Percentiles rank a stretch among this genome's conserved stretches.
Conservation (phyloP, 2,329 filamentous ascomycete genomes). For the Arachnomyces sp. region DNA sequence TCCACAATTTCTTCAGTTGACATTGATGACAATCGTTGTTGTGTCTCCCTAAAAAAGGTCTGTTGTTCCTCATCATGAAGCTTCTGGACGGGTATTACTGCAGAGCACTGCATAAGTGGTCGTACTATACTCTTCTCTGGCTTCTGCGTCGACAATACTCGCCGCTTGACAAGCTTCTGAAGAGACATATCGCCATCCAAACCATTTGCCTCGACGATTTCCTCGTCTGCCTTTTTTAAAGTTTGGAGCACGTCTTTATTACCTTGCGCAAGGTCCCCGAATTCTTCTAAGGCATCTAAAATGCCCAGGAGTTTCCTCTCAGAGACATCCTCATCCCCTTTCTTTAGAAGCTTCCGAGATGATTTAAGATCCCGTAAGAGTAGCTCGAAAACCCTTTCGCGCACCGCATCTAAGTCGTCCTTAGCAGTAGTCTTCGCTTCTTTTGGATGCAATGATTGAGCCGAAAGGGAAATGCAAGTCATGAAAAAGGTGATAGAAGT, state of each 20-base stretch:
- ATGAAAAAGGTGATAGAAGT: conserved; percentile 32
- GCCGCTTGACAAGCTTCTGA: conserved; percentile 25
- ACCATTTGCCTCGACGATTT: conserved; percentile 25
- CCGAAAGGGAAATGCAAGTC: conserved; percentile 26
- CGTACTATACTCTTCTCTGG: conserved; percentile 5
- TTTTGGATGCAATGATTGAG: conserved; percentile 26
- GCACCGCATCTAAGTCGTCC: conserved; percentile 25
- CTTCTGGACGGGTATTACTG: conserved; percentile 28
- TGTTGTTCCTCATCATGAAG: conserved; percentile 33
- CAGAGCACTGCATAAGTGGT: conserved; percentile 18
- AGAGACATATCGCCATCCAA: conserved; percentile 23
- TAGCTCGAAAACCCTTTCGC: conserved; percentile 26
- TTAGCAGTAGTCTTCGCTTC: conserved; percentile 23
- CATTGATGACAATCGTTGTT: conserved; percentile 28
- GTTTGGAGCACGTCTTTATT: conserved; percentile 29
- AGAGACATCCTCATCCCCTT: conserved; percentile 21
- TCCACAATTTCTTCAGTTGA: conserved; percentile 21
- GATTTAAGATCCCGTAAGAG: conserved; percentile 29
- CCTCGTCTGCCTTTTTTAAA: conserved; percentile 27
- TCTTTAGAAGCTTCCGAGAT: conserved; percentile 27
- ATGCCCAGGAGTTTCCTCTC: conserved; percentile 26
- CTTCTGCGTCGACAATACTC: conserved; percentile 25
- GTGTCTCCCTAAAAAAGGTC: conserved; percentile 28
- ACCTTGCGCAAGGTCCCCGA: conserved; percentile 29
- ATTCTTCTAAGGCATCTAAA: conserved; percentile 32